phyloP scores from a whole-genome alignment of 2,329 filamentous ascomycete genomes.

The Pseudocercospora fijiensis region DNA sequence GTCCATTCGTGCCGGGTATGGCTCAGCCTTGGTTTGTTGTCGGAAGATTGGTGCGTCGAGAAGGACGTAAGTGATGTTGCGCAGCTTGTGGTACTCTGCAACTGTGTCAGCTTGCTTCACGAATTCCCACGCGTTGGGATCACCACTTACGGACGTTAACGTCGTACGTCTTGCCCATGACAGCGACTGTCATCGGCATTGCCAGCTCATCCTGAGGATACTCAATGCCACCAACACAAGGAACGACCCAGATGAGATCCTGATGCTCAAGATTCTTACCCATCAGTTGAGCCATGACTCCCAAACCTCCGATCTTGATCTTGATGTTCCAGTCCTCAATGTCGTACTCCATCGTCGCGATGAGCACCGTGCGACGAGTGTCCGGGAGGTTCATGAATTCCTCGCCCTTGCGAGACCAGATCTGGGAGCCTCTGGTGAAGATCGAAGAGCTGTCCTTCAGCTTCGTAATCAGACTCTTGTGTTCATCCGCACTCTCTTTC shows the following conservation, averaged over 20 bases:
- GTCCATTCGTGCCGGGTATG: constrained; percentile 68
- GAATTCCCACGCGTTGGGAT: neutral
- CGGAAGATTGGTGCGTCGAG: constrained; percentile 67
- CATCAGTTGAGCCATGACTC: constrained; percentile 70
- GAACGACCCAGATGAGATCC: constrained; percentile 59
- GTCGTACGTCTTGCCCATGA: constrained; percentile 61
- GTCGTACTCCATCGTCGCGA: constrained; percentile 69
- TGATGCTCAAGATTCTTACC: constrained; percentile 64
- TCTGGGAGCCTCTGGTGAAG: constrained; percentile 13
- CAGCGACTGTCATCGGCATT: constrained; percentile 62
- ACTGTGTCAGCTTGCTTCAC: neutral
- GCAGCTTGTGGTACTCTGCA: constrained; percentile 58
- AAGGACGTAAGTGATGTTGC: constrained; percentile 68
- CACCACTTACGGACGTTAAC: constrained; percentile 52
- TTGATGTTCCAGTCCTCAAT: constrained; percentile 68
- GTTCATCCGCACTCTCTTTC: constrained; percentile 8
- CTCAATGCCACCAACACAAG: constrained; percentile 60
- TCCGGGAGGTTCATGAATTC: constrained; percentile 11
- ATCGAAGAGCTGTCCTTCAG: constrained; percentile 5
- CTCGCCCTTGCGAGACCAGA: constrained; percentile 11
- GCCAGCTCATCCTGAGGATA: constrained; percentile 61
- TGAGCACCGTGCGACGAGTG: constrained; percentile 54
- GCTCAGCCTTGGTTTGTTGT: constrained; percentile 61
- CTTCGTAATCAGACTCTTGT: neutral
- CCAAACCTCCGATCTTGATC: constrained; percentile 69